Conservation (phyloP, 164 flowering plant genomes). For the Umbellularia californica region DNA sequence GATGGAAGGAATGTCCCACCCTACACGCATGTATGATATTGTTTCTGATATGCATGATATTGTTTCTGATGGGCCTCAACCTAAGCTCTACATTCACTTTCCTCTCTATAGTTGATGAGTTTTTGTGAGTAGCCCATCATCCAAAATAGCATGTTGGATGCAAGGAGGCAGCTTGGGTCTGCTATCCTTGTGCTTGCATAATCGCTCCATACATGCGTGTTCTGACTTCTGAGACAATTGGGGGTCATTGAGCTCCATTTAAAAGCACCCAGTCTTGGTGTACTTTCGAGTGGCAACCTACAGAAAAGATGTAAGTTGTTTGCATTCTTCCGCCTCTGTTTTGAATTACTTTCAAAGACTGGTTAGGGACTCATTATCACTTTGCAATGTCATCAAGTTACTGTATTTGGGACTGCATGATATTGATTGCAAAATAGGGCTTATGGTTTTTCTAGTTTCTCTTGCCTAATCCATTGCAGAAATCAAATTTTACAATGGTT, state of each 20-base stretch:
- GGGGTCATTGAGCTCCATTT: conserved; percentile 42
- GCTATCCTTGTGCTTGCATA: conserved; percentile 88
- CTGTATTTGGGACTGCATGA: background rate
- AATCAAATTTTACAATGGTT: background rate
- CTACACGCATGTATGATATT: too few relatives aligned
- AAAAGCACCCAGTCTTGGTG: conserved; percentile 46
- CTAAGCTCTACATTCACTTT: too few relatives aligned
- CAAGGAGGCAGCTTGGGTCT: conserved; percentile 58
- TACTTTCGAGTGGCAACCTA: conserved; percentile 91
- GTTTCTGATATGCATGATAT: too few relatives aligned
- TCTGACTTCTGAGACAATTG: conserved; percentile 30
- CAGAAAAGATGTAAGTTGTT: conserved; percentile 82
- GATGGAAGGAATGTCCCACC: too few relatives aligned
- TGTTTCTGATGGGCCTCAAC: too few relatives aligned
- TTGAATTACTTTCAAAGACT: background rate
- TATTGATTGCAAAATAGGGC: background rate
- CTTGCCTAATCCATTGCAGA: background rate
- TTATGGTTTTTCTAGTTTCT: background rate
- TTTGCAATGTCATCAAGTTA: background rate
- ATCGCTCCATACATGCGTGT: conserved; percentile 89
- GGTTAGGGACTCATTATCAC: background rate
- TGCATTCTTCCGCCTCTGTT: conserved; percentile 7
- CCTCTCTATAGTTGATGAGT: too few relatives aligned
- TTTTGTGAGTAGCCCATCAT: conserved; percentile 95
- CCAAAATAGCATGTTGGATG: conserved; percentile 80